Base-by-base conservation (phyloP, 2,329 filamentous ascomycete species). In the Pseudohalonectria lignicola region DNA sequence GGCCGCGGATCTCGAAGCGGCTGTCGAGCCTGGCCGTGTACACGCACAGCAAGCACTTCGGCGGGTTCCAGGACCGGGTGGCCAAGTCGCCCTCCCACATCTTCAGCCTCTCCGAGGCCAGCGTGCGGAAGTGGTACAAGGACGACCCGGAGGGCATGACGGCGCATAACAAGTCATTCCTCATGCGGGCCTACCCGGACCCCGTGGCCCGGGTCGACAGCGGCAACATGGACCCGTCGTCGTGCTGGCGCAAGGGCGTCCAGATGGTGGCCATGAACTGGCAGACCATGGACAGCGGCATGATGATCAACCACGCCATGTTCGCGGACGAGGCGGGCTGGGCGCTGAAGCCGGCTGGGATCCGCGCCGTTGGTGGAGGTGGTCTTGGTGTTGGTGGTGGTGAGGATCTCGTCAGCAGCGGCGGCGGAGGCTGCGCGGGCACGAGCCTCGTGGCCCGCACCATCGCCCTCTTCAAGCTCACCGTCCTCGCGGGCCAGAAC, bases 231-330 rank as follows among this genome's bases (percentile, higher is more conserved):
- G 88, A 96, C 51, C 92, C 92, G 1, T 79, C 87, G 45, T 78
- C 78, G 31, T 93, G 87, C 55, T 98, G 92, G 92, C 79, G 87
- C 36, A 79, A 85, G 38, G 92, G 92, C 20, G 88, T 95, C 16
- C 92, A 98, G 59, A 96, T 98, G 90, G 88, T 86, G 5, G 90
- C 92, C 15, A 73, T 96, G 57, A 98, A 98, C 57, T 96, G 92
- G 90, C 92, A 98, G 60, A 90, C 82, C 3, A 82, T 88, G 48
- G 90, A 96, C 54, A 77, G 92, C 40, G 85, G 86, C 31, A 93
- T 95, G 75, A 93, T 96, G 68, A 75, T 98, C 54, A 96, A 96
- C 53, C 83, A 94, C 51, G 92, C 84, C 54, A 96, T 98, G 92
- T 98, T 96, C 56, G 85, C 86, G 26, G 84, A 78, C 9, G 82